Evolutionary conservation across 108 stramenopile genomes (phyloP), one percentile per base, ranked within the genome.

Genomic region (Craspedostauros australis): DNA sequence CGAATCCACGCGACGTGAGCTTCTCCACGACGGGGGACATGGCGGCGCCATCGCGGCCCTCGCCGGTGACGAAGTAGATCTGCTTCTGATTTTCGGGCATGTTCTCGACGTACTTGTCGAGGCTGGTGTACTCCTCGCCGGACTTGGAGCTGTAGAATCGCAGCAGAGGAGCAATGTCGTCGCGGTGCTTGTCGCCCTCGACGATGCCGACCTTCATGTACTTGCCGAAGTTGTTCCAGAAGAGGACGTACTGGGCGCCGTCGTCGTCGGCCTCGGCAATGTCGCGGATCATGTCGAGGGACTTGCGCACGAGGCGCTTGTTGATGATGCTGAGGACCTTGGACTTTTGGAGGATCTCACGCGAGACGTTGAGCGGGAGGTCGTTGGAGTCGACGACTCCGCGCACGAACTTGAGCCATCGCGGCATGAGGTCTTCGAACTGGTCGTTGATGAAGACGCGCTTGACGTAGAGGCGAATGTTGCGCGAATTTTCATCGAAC

Each of bases 361-460:
- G 86, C 37, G 91, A 88, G 5, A 98, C 96, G 54, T 98, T 98
- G 11, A 98, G 70, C 3, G 96, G 96, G 33, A 98, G 64, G 57
- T 98, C 98, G 52, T 96, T 82, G 29, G 79, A 82, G 60, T 98
- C 98, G 37, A 98, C 97, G 5, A 96, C 88, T 39, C 95, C 97
- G 38, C 91, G 75, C 39, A 98, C 67, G 65, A 98, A 98, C 55
- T 93, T 94, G 48, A 98, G 86, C 94, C 95, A 98, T 12, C 96
- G 84, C 16, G 98, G 98, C 29, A 97, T 75, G 34, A 98, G 88
- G 41, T 96, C 98, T 41, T 98, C 95, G 55, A 97, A 98, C 59
- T 94, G 80, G 67, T 98, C 98, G 62, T 96, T 98, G 91, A 98
- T 97, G 60, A 98, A 98, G 25, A 98, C 98, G 16, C 98, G 94